Evolutionary conservation across 225 moss, liverwort and hornwort species (phyloP), one percentile per base, ranked within the genome.

Genomic region (Anthoceros angustus): DNA sequence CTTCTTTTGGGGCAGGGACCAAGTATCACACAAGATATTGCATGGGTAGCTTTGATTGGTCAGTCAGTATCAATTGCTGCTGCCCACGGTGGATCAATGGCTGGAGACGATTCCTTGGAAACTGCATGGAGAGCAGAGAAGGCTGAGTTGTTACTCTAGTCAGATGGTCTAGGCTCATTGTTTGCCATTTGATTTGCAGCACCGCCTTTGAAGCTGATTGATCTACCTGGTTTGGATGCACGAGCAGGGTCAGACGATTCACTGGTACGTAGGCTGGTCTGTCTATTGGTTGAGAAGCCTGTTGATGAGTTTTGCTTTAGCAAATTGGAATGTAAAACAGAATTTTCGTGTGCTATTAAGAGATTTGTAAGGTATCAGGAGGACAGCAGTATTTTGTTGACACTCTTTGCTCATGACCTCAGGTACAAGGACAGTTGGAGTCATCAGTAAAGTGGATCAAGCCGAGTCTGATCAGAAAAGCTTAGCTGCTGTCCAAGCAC

Each of bases 401-500:
- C 18, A 55, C 50, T 15, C 21, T 21, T 55, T 15, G 18, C 21
- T 21, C 50, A 55, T 64, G 62, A 16, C 21, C 72, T 63, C 85
- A 98, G 95, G 91, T 61, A 78, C 85, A 61, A 88, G 95, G 84
- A 98, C 95, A 24, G 86, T 98, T 67, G 95, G 95, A 62, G 91
- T 98, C 63, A 91, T 98, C 68, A 98, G 95, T 71, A 98, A 98
- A 84, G 91, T 98, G 68, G 95, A 98, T 67, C 95, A 98, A 78
- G 95, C 95, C 62, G 85, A 88, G 70, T 86, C 95, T 62, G 95
- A 98, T 76, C 75, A 82, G 64, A 78, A 88, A 74, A 98, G 86
- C 70, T 85, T 98, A 82, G 91, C 91, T 70, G 95, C 95, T 67
- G 95, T 98, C n/a, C 92, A 98, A 86, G 95, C 91, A 66, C 91